A percentile compares a stretch with the other conserved stretches of the same genome.
These are phyloP conservation scores for Phytophthora syringae DNA, from an alignment of 352 stramenopile species.

Conservation along the genomic window DNA sequence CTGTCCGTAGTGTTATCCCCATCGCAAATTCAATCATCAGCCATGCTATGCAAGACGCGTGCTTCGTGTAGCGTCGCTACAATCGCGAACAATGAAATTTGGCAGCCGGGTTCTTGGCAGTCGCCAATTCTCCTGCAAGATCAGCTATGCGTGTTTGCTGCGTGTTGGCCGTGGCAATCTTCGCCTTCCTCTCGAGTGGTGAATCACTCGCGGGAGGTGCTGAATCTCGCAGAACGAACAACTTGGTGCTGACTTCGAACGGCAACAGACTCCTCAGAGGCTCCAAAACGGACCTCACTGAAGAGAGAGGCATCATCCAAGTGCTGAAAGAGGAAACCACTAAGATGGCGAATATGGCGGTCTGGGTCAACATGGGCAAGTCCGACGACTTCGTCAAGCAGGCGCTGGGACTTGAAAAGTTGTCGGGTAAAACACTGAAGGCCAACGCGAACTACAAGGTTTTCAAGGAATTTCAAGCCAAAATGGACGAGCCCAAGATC, in stretches of 20 bases:
- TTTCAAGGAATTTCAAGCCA: conserved; percentile 3
- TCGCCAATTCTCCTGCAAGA: too few relatives aligned
- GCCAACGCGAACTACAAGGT: conserved; percentile 5
- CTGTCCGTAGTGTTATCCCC: too few relatives aligned
- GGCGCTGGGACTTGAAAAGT: conserved; percentile 1
- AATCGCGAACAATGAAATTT: too few relatives aligned
- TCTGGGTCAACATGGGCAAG: background rate
- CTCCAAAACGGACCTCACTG: background rate
- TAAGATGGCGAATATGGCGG: background rate
- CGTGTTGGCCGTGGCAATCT: too few relatives aligned
- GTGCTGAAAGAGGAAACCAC: background rate
- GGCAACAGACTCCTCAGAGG: background rate
- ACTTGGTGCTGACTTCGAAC: background rate
- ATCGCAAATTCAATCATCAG: too few relatives aligned
- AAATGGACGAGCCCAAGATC: background rate
- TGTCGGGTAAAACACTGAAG: conserved; percentile 1
- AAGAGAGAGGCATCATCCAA: conserved; percentile 1
- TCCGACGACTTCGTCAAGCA: conserved; percentile 1
- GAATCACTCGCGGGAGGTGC: too few relatives aligned
- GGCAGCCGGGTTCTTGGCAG: too few relatives aligned
- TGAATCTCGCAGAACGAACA: too few relatives aligned
- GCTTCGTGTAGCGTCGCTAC: too few relatives aligned
- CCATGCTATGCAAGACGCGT: too few relatives aligned
- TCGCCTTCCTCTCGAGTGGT: too few relatives aligned
- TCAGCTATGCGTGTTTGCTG: too few relatives aligned